Evolutionary conservation across 2,329 filamentous ascomycete genomes (phyloP), one percentile per base, ranked within the genome.

Genomic region (Phyllosticta capitalensis): DNA sequence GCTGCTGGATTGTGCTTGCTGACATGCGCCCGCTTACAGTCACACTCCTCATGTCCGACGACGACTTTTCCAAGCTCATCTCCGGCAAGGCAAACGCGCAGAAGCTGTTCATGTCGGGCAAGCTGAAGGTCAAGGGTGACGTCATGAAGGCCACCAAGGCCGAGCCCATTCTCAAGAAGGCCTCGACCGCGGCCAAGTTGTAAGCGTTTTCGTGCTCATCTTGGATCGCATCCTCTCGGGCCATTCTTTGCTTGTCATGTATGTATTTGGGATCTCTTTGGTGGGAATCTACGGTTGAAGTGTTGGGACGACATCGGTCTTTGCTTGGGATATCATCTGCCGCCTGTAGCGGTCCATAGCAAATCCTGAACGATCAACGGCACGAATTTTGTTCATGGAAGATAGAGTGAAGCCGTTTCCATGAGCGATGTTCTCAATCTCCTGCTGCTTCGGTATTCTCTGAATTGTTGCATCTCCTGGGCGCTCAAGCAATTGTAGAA

Each of bases 81-180:
- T 70, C 80, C 45, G 94, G 94, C 72, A 90, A 95, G 80, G 90
- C 89, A 68, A 96, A 96, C 72, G 91, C 94, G 60, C 94, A 99
- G 81, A 86, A 87, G 67, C 79, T 99, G 64, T 96, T 97, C 79
- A 97, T 99, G 92, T 84, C 84, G n/a, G 94, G 94, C 69, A 96
- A 96, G 82, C 81, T 99, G 71, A 99, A 97, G 88, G 84, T 97
- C 73, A 95, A 91, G 84, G 94, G 94, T 64, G 91, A 97, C 74
- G 85, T 97, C 63, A 97, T 97, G 92, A 96, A 96, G 84, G 89
- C 94, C 45, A 96, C 92, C 62, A 96, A 95, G 85, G 84, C 96
- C 76, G 91, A 96, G 77, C 89, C 90, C 49, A 88, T 97, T 69
- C 78, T 96, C 65, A 91, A 90, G 82, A 94, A 91, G 81, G 88